These are phyloP conservation scores for Theileria equi DNA, from an alignment of 169 alveolate species.

Conservation along the genomic window DNA sequence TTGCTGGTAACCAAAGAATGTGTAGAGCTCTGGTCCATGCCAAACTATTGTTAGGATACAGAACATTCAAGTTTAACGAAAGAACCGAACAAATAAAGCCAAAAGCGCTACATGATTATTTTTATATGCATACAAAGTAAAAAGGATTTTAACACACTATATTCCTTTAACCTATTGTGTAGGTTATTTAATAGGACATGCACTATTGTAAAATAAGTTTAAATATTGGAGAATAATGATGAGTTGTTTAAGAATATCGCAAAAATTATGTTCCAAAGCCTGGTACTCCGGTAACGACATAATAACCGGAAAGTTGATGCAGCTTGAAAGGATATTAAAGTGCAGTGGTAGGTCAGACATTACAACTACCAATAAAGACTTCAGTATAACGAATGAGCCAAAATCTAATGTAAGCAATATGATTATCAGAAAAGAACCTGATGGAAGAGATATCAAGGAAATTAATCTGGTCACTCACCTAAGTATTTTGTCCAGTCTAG, in stretches of 20 bases:
- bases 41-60: slow-evolving; percentile 32
- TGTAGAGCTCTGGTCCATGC: slow-evolving; percentile 46
- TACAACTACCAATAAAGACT: too few species aligned
- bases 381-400: too few species aligned
- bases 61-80: neutral
- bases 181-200: too few species aligned
- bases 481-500: slow-evolving; percentile 3
- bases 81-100: neutral
- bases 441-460: too few species aligned
- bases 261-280: neutral
- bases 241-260: neutral
- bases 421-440: too few species aligned
- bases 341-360: too few species aligned
- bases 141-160: neutral
- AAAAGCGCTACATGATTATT: slow-evolving; percentile 18
- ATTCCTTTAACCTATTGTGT: too few species aligned
- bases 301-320: too few species aligned
- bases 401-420: too few species aligned
- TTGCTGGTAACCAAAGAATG: slow-evolving; percentile 20
- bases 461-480: too few species aligned
- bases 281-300: neutral
- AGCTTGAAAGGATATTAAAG: neutral
- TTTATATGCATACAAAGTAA: neutral
- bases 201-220: too few species aligned
- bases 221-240: neutral